These are phyloP conservation scores for Malbranchea zuffiana DNA, from an alignment of 2,329 filamentous ascomycete species.

Conservation along the genomic window DNA sequence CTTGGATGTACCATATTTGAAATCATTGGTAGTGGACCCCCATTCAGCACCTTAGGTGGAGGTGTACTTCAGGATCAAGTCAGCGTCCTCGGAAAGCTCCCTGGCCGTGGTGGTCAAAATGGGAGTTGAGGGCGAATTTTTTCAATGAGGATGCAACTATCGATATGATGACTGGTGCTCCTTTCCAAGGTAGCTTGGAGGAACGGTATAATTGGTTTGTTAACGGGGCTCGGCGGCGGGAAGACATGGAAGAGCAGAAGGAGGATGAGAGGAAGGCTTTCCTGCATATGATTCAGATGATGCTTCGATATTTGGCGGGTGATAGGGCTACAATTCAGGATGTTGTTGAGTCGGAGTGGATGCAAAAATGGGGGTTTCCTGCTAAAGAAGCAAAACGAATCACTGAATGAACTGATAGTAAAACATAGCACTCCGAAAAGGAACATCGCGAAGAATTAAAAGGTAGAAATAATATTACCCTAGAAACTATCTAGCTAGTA, in stretches of 20 bases:
- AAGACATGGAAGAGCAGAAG: conserved; percentile 11
- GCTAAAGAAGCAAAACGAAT: too few relatives aligned
- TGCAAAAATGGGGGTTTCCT: conserved; percentile 14
- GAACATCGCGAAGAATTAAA: too few relatives aligned
- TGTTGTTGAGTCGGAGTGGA: conserved; percentile 14
- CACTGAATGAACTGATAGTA: too few relatives aligned
- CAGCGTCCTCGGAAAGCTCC: conserved; percentile 11
- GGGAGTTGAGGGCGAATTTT: conserved; percentile 12
- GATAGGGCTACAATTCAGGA: conserved; percentile 14
- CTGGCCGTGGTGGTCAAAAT: conserved; percentile 12
- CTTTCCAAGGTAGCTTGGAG: conserved; percentile 11
- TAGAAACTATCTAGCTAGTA: too few relatives aligned
- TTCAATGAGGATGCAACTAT: conserved; percentile 14
- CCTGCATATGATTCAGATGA: conserved; percentile 12
- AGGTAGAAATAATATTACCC: too few relatives aligned
- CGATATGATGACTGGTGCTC: conserved; percentile 10
- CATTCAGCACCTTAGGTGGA: conserved; percentile 11
- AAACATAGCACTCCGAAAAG: too few relatives aligned
- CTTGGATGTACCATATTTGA: conserved; percentile 14
- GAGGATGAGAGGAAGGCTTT: conserved; percentile 13
- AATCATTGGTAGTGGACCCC: conserved; percentile 11
- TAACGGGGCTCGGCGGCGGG: conserved; percentile 8
- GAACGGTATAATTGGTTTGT: conserved; percentile 13
- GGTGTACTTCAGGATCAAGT: conserved; percentile 14
- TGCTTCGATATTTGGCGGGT: conserved; percentile 11